These are phyloP conservation scores for Tetrapisispora phaffii DNA, from an alignment of 805 yeast species.

Conservation along the genomic window DNA sequence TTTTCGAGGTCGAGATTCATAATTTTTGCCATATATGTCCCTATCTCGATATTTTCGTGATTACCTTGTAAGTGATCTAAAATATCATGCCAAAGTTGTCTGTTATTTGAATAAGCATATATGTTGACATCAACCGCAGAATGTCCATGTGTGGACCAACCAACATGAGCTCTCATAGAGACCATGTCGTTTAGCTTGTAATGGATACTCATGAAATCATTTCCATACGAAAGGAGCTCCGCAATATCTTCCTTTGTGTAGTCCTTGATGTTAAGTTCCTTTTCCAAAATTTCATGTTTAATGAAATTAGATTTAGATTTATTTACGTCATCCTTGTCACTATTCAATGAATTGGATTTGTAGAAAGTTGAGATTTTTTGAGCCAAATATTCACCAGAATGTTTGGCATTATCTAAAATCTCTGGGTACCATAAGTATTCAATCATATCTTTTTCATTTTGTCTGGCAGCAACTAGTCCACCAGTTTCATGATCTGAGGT, in stretches of 20 bases:
- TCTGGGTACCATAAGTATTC: constrained; percentile 85
- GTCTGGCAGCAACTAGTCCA: constrained; percentile 82
- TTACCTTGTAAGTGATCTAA: constrained; percentile 55
- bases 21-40: constrained; percentile 53
- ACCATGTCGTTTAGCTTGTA: constrained; percentile 59
- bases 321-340: not conserved
- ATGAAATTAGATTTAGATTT: constrained; percentile 34
- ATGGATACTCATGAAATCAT: constrained; percentile 13
- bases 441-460: constrained; percentile 58
- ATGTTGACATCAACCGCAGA: constrained; percentile 93
- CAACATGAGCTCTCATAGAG: constrained; percentile 74
- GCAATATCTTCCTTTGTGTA: constrained; percentile 46
- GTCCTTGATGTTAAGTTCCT: constrained; percentile 59
- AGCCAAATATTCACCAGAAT: constrained; percentile 66
- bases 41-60: constrained; percentile 81
- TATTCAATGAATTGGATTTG: not conserved
- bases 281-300: constrained; percentile 42
- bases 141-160: constrained; percentile 97
- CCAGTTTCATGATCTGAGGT: constrained; percentile 97
- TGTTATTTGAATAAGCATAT: constrained; percentile 63
- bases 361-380: constrained; percentile 30
- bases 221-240: constrained; percentile 30
- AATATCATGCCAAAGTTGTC: constrained; percentile 33
- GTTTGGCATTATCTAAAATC: constrained; percentile 55
- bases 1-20: constrained; percentile 38